phyloP scores from a whole-genome alignment of 768 basidiomycete genomes.

The Paxillus involutus region DNA sequence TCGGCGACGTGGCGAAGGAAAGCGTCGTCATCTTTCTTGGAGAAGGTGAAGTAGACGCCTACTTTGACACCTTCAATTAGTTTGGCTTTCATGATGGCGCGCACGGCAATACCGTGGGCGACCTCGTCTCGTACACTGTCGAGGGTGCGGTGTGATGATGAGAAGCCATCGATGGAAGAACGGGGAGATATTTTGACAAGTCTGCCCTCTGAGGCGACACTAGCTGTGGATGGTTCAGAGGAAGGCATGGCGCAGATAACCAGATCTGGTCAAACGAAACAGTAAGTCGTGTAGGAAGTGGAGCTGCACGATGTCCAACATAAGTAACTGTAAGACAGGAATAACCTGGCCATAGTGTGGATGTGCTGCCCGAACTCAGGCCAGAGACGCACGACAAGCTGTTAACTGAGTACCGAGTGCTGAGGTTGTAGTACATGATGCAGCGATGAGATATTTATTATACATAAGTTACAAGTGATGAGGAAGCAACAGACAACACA shows the following conservation, averaged over 20 bases:
- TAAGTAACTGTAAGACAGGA: no score
- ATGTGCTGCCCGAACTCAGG: no score
- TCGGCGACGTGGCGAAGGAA: conserved; percentile 59
- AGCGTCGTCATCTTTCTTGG: conserved; percentile 52
- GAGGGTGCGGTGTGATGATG: conserved; percentile 43
- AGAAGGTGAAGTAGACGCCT: conserved; percentile 60
- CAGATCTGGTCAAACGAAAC: neutral
- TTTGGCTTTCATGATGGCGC: conserved; percentile 50
- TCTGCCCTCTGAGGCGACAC: conserved; percentile 1
- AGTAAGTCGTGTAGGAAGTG: neutral
- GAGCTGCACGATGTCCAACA: no score
- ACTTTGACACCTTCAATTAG: conserved; percentile 53
- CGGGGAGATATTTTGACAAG: conserved; percentile 4
- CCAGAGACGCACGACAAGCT: no score
- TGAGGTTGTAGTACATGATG: no score
- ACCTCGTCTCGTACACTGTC: conserved; percentile 62
- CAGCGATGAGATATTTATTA: no score
- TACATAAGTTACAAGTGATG: no score
- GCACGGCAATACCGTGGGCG: conserved; percentile 54
- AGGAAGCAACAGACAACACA: no score
- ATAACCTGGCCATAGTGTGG: no score
- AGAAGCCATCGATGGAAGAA: neutral
- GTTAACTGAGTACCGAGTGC: no score
- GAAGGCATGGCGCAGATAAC: conserved; percentile 16
- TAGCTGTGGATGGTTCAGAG: conserved; percentile 27